phyloP scores from a whole-genome alignment of 2,329 filamentous ascomycete genomes.

The Venturia aucupariae region DNA sequence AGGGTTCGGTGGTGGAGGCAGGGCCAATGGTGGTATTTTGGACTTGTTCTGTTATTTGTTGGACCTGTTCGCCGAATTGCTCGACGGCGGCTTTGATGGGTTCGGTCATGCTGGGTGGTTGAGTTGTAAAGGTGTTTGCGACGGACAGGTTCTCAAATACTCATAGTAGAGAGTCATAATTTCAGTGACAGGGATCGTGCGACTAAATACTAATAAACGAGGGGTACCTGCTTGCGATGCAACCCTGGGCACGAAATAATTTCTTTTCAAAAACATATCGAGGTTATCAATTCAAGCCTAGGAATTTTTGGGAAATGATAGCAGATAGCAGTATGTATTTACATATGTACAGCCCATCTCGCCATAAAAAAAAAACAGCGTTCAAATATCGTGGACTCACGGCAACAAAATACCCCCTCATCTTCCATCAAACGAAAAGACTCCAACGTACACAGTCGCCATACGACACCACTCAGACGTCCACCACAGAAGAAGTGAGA shows the following conservation, averaged over 20 bases:
- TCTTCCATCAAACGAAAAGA: neutral
- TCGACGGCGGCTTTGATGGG: constrained; percentile 28
- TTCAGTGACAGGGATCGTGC: neutral
- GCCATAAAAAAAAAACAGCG: no score
- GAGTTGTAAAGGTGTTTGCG: neutral
- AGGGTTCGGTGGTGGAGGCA: neutral
- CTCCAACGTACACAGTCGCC: neutral
- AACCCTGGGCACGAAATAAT: no score
- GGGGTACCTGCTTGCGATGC: no score
- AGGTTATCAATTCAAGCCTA: no score
- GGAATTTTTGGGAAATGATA: no score
- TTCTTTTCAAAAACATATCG: no score
- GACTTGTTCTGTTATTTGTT: constrained; percentile 15
- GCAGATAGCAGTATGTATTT: no score
- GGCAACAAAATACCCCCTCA: no score
- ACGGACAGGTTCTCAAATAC: neutral
- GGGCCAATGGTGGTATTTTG: constrained; percentile 9
- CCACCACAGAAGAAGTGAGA: neutral
- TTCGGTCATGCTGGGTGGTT: constrained; percentile 21
- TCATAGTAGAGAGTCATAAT: neutral
- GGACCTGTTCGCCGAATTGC: constrained; percentile 23
- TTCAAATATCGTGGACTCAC: no score
- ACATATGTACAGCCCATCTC: no score
- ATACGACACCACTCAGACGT: neutral
- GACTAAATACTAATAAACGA: neutral